These are phyloP conservation scores for Phycomyces blakesleeanus DNA, from an alignment of 192 early-diverging fungal genomes.

Conservation along the genomic window DNA sequence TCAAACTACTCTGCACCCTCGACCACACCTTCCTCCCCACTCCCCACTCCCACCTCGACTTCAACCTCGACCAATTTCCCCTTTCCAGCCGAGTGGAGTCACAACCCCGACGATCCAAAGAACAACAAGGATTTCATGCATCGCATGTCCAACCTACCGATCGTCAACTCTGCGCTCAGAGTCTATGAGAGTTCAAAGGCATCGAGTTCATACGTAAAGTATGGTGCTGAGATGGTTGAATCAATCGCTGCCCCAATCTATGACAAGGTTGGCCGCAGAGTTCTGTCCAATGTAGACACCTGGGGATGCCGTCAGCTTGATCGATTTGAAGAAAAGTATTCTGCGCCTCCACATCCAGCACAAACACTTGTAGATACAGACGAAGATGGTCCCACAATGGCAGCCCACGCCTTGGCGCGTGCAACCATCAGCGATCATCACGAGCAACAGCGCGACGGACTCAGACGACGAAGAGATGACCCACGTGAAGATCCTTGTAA, in stretches of 20 bases:
- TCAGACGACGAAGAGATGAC: slow-evolving; percentile 11
- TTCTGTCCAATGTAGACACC: slow-evolving; percentile 12
- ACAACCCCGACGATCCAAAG: slow-evolving; percentile 6
- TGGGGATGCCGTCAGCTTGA: slow-evolving; percentile 9
- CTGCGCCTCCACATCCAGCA: too few relatives aligned
- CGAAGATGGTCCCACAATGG: slow-evolving; percentile 21
- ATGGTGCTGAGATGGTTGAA: slow-evolving; percentile 75
- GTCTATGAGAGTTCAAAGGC: slow-evolving; percentile 75
- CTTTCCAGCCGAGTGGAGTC: slow-evolving; percentile 16
- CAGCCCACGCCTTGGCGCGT: slow-evolving; percentile 36
- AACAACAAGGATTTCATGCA: slow-evolving; percentile 51
- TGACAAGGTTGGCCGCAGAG: slow-evolving; percentile 53
- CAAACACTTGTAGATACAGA: slow-evolving; percentile 13
- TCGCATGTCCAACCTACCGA: slow-evolving; percentile 72
- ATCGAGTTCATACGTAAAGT: slow-evolving; percentile 57
- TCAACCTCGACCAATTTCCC: neutral
- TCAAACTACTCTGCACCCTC: slow-evolving; percentile 20
- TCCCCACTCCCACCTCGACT: slow-evolving; percentile 14
- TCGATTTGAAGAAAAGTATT: neutral
- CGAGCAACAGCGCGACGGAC: neutral
- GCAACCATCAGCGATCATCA: slow-evolving; percentile 25
- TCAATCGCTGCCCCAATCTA: slow-evolving; percentile 72
- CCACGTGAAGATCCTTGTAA: slow-evolving; percentile 17
- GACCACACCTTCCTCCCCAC: slow-evolving; percentile 20
- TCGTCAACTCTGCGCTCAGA: slow-evolving; percentile 72